Percentiles rank a stretch among this genome's conserved stretches.
These are phyloP conservation scores for Fraxinus nigra DNA, from an alignment of 305 asterid species.

Conservation along the genomic window DNA sequence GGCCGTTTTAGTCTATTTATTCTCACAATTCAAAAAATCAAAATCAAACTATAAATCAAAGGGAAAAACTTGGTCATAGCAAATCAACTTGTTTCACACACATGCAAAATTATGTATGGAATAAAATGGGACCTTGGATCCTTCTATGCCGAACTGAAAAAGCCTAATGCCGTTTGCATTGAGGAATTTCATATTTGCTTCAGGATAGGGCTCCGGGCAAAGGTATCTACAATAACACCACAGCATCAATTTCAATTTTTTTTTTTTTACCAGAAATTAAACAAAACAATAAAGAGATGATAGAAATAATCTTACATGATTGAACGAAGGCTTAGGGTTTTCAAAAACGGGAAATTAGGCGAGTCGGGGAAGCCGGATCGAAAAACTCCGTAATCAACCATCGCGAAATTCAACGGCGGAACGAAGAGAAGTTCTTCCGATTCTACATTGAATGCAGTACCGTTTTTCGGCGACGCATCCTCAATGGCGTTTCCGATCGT, in stretches of 20 bases:
- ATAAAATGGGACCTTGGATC: slow-evolving; percentile 63
- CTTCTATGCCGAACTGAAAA: slow-evolving; percentile 81
- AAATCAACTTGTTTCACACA: neutral
- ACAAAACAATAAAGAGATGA: neutral
- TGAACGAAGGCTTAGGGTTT: slow-evolving; percentile 88
- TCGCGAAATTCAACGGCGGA: slow-evolving; percentile 79
- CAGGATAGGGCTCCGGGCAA: slow-evolving; percentile 92
- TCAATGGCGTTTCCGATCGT: slow-evolving; percentile 26
- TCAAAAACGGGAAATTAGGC: slow-evolving; percentile 63
- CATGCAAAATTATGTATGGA: neutral
- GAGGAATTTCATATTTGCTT: slow-evolving; percentile 56
- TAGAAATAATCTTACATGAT: slow-evolving; percentile 51
- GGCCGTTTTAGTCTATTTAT: neutral
- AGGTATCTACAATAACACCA: slow-evolving; percentile 50
- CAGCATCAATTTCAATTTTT: neutral
- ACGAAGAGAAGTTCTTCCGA: slow-evolving; percentile 43
- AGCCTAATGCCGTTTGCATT: slow-evolving; percentile 68
- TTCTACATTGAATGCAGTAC: slow-evolving; percentile 13
- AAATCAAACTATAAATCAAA: neutral
- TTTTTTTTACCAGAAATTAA: neutral
- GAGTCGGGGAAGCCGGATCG: slow-evolving; percentile 84
- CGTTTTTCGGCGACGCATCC: slow-evolving; percentile 29
- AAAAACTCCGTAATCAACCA: slow-evolving; percentile 83
- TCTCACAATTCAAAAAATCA: neutral
- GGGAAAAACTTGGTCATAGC: neutral